Evolutionary conservation across 768 basidiomycete species (phyloP).

Genomic region (Lactarius quietus): DNA sequence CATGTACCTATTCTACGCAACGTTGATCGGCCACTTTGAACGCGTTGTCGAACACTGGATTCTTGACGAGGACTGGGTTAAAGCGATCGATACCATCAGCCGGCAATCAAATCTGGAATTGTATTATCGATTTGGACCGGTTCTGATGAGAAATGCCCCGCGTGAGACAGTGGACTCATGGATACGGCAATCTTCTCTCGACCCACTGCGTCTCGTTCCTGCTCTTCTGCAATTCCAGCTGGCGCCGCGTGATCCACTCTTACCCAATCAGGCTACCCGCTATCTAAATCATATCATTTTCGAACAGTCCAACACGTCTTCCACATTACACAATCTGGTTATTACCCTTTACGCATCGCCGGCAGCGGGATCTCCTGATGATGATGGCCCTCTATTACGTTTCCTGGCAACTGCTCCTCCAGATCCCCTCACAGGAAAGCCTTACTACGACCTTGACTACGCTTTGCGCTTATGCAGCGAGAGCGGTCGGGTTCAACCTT

Average conservation of each 20-base stretch:
- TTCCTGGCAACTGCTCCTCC: constrained; percentile 81
- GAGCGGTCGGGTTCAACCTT: constrained; percentile 75
- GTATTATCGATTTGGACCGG: constrained; percentile 90
- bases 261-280: constrained; percentile 82
- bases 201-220: constrained; percentile 84
- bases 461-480: constrained; percentile 89
- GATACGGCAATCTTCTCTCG: constrained; percentile 76
- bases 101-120: constrained; percentile 81
- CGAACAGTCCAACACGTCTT: constrained; percentile 71
- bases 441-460: constrained; percentile 97
- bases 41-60: constrained; percentile 92
- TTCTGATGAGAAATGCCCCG: constrained; percentile 80
- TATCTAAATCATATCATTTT: constrained; percentile 87
- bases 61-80: constrained; percentile 86
- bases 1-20: constrained; percentile 88
- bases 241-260: constrained; percentile 62
- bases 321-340: constrained; percentile 91
- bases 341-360: constrained; percentile 78
- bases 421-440: constrained; percentile 77
- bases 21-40: constrained; percentile 71
- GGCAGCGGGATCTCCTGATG: constrained; percentile 43
- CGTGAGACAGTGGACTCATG: constrained; percentile 92
- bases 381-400: constrained; percentile 74
- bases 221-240: constrained; percentile 82
- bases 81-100: constrained; percentile 87